Evolutionary conservation across 2,329 filamentous ascomycete species (phyloP).

Genomic region (Trichoderma breve): DNA sequence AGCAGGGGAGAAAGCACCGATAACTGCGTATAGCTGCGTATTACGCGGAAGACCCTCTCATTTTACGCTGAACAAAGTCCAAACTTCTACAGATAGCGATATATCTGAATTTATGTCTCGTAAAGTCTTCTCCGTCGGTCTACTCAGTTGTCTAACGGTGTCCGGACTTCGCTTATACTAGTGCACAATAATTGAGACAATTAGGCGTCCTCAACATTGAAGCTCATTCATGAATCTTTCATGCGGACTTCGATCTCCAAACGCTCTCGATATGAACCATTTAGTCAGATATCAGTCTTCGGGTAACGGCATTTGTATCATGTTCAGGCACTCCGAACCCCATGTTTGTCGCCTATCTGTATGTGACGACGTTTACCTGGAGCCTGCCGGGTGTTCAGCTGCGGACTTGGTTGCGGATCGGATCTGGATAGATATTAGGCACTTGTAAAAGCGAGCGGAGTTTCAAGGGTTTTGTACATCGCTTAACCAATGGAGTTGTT

Average conservation of each 20-base stretch:
- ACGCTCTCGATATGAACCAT: background rate
- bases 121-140: background rate
- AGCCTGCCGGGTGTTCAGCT: background rate
- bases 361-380: background rate
- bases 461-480: background rate
- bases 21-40: background rate
- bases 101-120: background rate
- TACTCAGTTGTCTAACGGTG: background rate
- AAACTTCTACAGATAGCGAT: background rate
- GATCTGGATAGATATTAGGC: background rate
- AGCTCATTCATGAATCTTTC: background rate
- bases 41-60: background rate
- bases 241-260: background rate
- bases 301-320: background rate
- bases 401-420: slow-evolving; percentile 2
- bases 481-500: background rate
- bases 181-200: background rate
- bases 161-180: background rate
- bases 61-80: background rate
- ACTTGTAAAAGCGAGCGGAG: background rate
- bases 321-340: background rate
- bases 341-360: background rate
- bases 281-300: background rate
- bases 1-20: background rate
- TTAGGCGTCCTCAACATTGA: background rate